Percentiles rank a stretch among this genome's conserved stretches.
phyloP scores from a whole-genome alignment of 176 grass and related monocot genomes.

The Pontederia paniculata region DNA sequence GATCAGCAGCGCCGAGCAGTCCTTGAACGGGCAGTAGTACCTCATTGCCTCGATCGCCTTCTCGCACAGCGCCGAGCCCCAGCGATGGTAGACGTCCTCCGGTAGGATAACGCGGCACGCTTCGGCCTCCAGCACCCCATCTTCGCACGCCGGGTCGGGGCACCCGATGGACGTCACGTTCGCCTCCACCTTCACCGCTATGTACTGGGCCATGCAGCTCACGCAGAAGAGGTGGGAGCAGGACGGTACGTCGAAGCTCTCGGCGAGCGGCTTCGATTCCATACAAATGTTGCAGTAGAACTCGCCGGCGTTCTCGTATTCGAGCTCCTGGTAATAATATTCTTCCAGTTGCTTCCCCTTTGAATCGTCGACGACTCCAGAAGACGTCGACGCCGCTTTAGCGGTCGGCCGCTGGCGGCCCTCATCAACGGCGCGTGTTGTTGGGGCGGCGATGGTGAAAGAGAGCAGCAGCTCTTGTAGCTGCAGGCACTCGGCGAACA shows the following conservation, averaged over 20 bases:
- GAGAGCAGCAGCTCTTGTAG: too few species aligned
- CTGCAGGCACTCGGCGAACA: too few species aligned
- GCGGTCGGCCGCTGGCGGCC: too few species aligned
- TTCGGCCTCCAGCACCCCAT: slow-evolving; percentile 16
- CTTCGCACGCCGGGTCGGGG: slow-evolving; percentile 23
- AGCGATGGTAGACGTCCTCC: slow-evolving; percentile 22
- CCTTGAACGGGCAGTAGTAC: slow-evolving; percentile 27
- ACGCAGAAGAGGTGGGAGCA: slow-evolving; percentile 42
- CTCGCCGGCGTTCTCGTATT: background rate
- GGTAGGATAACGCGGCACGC: slow-evolving; percentile 32
- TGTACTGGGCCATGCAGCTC: slow-evolving; percentile 26
- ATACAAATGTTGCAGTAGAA: slow-evolving; percentile 44
- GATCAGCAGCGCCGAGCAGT: slow-evolving; percentile 17
- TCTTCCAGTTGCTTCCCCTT: too few species aligned
- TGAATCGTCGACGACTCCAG: too few species aligned
- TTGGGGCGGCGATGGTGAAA: too few species aligned
- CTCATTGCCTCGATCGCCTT: slow-evolving; percentile 6
- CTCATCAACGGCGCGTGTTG: too few species aligned
- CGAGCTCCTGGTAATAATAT: too few species aligned
- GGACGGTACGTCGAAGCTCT: slow-evolving; percentile 19
- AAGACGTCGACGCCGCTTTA: too few species aligned
- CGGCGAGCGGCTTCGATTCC: slow-evolving; percentile 9
- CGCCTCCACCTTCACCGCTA: slow-evolving; percentile 19
- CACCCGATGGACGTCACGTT: slow-evolving; percentile 22
- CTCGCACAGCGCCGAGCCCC: slow-evolving; percentile 28